Conservation (phyloP, 345 rosid genomes). For the Combretum micranthum region DNA sequence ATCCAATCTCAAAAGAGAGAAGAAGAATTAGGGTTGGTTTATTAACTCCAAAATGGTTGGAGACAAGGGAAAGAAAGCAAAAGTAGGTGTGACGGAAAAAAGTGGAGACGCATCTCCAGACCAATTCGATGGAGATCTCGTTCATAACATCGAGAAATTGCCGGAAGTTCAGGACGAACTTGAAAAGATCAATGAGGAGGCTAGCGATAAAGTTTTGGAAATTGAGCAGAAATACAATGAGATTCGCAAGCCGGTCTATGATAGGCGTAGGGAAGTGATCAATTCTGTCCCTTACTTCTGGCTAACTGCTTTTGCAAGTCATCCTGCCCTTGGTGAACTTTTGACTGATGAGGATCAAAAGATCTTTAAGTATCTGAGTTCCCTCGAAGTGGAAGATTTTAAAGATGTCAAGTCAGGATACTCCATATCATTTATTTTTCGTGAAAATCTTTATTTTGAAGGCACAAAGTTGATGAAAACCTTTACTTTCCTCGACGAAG, state of each 20-base stretch:
- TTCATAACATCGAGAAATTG: slow-evolving; percentile 84
- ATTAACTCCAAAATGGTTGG: slow-evolving; percentile 48
- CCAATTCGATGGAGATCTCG: slow-evolving; percentile 69
- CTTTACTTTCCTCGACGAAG: slow-evolving; percentile 80
- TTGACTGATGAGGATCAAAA: slow-evolving; percentile 87
- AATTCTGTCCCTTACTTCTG: slow-evolving; percentile 84
- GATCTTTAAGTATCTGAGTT: slow-evolving; percentile 65
- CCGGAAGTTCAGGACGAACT: slow-evolving; percentile 97
- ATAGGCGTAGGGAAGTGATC: slow-evolving; percentile 67
- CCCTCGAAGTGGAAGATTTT: slow-evolving; percentile 80
- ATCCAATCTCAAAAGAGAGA: background rate
- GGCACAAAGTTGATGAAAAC: slow-evolving; percentile 72
- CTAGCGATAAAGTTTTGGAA: slow-evolving; percentile 83
- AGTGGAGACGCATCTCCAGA: slow-evolving; percentile 57
- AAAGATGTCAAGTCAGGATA: slow-evolving; percentile 93
- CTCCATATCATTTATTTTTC: slow-evolving; percentile 74
- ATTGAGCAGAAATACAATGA: slow-evolving; percentile 86
- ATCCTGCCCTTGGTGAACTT: slow-evolving; percentile 77
- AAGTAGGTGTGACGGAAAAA: slow-evolving; percentile 34
- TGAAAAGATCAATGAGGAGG: slow-evolving; percentile 94
- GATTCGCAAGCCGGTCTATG: slow-evolving; percentile 81
- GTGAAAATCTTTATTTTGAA: slow-evolving; percentile 75
- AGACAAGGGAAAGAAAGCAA: slow-evolving; percentile 82
- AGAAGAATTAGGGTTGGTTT: background rate
- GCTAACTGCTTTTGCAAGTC: slow-evolving; percentile 85